phyloP scores from a whole-genome alignment of 1,284 basidiomycete species.

The Microbotryum saponariae region DNA sequence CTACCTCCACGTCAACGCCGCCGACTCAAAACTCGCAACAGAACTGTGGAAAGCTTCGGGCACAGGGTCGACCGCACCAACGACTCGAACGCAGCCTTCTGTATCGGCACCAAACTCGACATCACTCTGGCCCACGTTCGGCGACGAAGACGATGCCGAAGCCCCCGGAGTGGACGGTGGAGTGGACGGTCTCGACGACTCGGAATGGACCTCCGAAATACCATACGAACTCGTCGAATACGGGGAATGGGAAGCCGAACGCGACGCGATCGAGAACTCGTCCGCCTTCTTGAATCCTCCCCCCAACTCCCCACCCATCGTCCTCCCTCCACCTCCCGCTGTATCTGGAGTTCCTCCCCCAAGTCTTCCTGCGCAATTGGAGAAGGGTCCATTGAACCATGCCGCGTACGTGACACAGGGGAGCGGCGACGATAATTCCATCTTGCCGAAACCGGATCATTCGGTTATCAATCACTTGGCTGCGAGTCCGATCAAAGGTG shows the following conservation, averaged over 20 bases:
- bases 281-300: constrained; percentile 17
- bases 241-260: constrained; percentile 32
- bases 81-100: neutral
- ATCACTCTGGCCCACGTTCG: neutral
- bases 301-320: constrained; percentile 10
- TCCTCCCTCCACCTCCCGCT: constrained; percentile 20
- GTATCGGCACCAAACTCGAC: neutral
- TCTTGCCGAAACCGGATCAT: constrained; percentile 88
- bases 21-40: constrained; percentile 10
- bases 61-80: neutral
- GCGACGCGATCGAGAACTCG: constrained; percentile 33
- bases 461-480: constrained; percentile 92
- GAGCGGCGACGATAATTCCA: constrained; percentile 76
- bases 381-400: constrained; percentile 82
- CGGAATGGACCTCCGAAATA: constrained; percentile 42
- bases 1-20: constrained; percentile 60
- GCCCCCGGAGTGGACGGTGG: constrained; percentile 1
- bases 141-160: constrained; percentile 8
- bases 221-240: constrained; percentile 38
- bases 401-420: constrained; percentile 36
- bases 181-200: constrained; percentile 14
- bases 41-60: constrained; percentile 1
- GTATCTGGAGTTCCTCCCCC: constrained; percentile 57
- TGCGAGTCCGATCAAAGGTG: constrained; percentile 90
- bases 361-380: constrained; percentile 77